These are phyloP conservation scores for Nyctanthes arbortristis DNA, from an alignment of 257 asterid species.

Conservation along the genomic window DNA sequence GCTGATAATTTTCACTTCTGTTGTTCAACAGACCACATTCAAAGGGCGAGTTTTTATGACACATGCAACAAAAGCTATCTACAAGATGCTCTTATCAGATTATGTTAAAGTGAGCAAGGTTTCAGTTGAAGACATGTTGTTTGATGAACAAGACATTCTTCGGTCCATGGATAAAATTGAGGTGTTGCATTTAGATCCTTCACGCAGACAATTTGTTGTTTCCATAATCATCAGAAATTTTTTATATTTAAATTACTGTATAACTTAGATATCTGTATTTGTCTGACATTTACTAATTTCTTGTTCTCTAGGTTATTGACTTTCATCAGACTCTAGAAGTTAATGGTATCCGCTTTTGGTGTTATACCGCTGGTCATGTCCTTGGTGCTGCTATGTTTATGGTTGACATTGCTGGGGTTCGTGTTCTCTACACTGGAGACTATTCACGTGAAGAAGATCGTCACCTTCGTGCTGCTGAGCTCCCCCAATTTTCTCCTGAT, in stretches of 20 bases:
- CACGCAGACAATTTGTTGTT: conserved; percentile 1
- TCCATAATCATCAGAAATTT: background rate
- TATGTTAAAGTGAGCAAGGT: conserved; percentile 98
- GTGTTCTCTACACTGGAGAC: conserved; percentile 97
- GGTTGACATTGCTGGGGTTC: conserved; percentile 99
- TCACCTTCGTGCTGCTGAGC: conserved; percentile 97
- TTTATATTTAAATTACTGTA: background rate
- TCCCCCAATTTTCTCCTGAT: conserved; percentile 91
- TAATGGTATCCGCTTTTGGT: conserved; percentile 96
- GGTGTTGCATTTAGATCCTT: conserved; percentile 42
- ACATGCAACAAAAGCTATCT: conserved; percentile 95
- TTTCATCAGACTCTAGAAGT: conserved; percentile 98
- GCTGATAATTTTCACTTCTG: conserved; percentile 24
- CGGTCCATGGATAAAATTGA: conserved; percentile 93
- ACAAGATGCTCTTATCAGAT: conserved; percentile 87
- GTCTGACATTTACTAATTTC: conserved; percentile 17
- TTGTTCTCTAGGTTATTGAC: conserved; percentile 79
- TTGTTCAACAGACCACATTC: conserved; percentile 83
- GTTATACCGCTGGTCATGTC: conserved; percentile 98
- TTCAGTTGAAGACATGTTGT: conserved; percentile 94
- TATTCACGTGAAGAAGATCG: conserved; percentile 97
- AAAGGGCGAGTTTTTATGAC: conserved; percentile 96
- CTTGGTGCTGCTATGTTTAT: conserved; percentile 99
- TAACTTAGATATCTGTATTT: conserved; percentile 3
- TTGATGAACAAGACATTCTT: conserved; percentile 76